Base-by-base conservation (phyloP, 2,329 filamentous ascomycete genomes). In the Cordyceps militaris region DNA sequence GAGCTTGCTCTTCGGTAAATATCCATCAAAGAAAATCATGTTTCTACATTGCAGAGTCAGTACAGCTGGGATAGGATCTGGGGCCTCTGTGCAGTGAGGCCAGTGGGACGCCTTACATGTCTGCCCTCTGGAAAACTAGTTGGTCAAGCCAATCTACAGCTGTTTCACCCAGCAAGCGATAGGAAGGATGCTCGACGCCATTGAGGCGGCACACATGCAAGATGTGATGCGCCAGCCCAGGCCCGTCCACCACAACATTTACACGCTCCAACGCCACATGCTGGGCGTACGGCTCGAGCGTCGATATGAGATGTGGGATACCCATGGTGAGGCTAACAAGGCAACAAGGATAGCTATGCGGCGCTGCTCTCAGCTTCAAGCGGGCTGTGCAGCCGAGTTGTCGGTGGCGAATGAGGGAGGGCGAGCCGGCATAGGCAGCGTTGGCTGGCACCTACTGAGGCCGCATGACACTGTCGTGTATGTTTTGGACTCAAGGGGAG, bases 11-110 rank as follows among this genome's bases (percentile, higher is more conserved):
- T 69, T 59, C 0, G 93, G 93, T 1, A 97, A 77, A 57, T 83
- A 86, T 14, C 91, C 91, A 69, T 97, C 93, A 65, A 97, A 97
- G 68, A 87, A 91, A 55, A 97, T 88, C 48, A 79, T 83, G 59
- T 82, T 74, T 63, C 85, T 89, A 63, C 32, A 26, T 11, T 52
- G 34, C 21, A 13, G 44, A 42, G 36, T 60, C 19, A 51, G 42
- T 10, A 47, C 28, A 36, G 19, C 7, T 69, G 69, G 61, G 26
- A 62, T 50, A 60, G 24, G 8, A 43, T 13, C 7, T 47, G 48
- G 16, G 23, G 24, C 7, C 42, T 30, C 51, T 34, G 14, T 19
- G 21, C 10, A 64, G 19, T n/a, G 51, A 54, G 19, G 51, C 51
- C 38, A 52, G 16, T 50, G 48, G 42, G 47, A 49, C 6, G 60